These are phyloP conservation scores for Gyrodon lividus DNA, from an alignment of 768 basidiomycete genomes.

Conservation along the genomic window DNA sequence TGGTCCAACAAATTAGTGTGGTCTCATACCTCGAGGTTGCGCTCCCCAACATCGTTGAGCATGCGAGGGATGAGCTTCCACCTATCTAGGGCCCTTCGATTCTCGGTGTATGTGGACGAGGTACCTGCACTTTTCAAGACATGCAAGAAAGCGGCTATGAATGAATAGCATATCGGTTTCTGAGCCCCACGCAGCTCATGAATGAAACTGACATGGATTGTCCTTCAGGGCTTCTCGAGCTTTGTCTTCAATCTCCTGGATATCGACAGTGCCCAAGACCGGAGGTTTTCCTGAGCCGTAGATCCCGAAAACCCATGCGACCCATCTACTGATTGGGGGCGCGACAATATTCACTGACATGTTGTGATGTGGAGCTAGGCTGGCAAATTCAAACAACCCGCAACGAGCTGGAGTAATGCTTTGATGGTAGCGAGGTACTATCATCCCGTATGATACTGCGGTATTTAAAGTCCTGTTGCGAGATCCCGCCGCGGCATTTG, in stretches of 20 bases:
- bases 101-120: conserved; percentile 59
- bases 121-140: conserved; percentile 71
- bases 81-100: conserved; percentile 54
- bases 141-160: conserved; percentile 62
- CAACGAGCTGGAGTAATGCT: not conserved
- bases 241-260: conserved; percentile 62
- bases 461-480: conserved; percentile 8
- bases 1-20: not conserved
- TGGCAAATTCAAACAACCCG: not conserved
- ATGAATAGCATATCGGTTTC: not conserved
- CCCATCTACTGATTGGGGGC: conserved; percentile 24
- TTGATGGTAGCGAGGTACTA: not conserved
- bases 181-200: not conserved
- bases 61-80: conserved; percentile 57
- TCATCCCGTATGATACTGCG: not conserved
- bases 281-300: conserved; percentile 23
- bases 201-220: conserved; percentile 41
- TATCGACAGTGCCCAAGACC: conserved; percentile 54
- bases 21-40: conserved; percentile 47
- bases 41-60: conserved; percentile 50
- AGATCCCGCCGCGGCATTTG: not conserved
- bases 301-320: conserved; percentile 19
- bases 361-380: not conserved
- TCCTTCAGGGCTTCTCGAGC: conserved; percentile 62
- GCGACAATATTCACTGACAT: conserved; percentile 21